Conservation (phyloP, 169 alveolate genomes). For the Pseudocohnilembus persalinus region DNA sequence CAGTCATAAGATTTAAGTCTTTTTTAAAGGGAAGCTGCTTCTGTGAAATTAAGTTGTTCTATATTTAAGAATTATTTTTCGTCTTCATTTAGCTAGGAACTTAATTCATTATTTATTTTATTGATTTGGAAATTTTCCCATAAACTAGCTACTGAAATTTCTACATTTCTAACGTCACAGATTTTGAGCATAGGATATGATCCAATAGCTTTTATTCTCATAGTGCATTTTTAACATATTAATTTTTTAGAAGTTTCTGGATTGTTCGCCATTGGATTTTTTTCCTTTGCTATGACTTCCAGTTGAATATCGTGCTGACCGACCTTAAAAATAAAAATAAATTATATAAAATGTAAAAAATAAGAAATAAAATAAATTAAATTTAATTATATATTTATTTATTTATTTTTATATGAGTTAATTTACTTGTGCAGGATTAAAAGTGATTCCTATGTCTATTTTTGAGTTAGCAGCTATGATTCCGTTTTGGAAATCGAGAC, state of each 20-base stretch:
- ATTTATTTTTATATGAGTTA: too few species aligned
- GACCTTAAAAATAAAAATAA: too few species aligned
- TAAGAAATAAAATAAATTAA: too few species aligned
- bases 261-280: constrained; percentile 60
- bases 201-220: constrained; percentile 76
- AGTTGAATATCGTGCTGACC: constrained; percentile 69
- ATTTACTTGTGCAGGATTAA: constrained; percentile 71
- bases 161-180: constrained; percentile 79
- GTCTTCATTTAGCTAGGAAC: constrained; percentile 67
- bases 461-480: constrained; percentile 77
- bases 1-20: constrained; percentile 72
- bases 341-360: too few species aligned
- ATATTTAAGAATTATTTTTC: constrained; percentile 63
- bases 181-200: constrained; percentile 79
- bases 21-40: constrained; percentile 67
- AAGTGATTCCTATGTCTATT: constrained; percentile 74
- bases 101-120: constrained; percentile 73
- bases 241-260: constrained; percentile 49
- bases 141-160: constrained; percentile 69
- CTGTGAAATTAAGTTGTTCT: constrained; percentile 44
- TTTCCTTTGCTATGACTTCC: constrained; percentile 75
- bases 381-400: too few species aligned
- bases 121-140: constrained; percentile 82
- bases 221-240: constrained; percentile 62
- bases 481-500: constrained; percentile 78